A percentile compares a stretch with the other conserved stretches of the same genome.
These are phyloP conservation scores for Corymbia maculata DNA, from an alignment of 345 rosid genomes.

Conservation along the genomic window DNA sequence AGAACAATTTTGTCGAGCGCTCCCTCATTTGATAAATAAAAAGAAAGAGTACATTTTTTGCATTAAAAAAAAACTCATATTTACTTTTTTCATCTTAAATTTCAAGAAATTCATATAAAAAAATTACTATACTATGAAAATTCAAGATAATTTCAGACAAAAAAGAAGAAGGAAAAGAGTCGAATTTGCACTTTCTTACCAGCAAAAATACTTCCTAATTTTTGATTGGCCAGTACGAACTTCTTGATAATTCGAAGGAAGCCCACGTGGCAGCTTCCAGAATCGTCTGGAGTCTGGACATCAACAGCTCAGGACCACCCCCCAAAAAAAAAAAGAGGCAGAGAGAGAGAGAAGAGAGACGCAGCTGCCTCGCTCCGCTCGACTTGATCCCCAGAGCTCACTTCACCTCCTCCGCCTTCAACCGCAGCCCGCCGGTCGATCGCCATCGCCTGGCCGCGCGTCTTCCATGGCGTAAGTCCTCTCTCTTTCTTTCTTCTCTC, in stretches of 20 bases:
- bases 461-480: not conserved
- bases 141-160: not conserved
- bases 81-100: not conserved
- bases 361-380: not conserved
- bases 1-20: not conserved
- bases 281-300: not conserved
- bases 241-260: not conserved
- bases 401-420: not conserved
- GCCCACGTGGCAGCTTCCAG: conserved; percentile 22
- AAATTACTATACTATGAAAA: not conserved
- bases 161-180: not conserved
- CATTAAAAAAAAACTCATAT: not conserved
- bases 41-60: not conserved
- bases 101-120: not conserved
- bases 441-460: not conserved
- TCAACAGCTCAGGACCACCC: not conserved
- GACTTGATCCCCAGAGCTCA: not conserved
- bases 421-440: not conserved
- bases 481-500: not conserved
- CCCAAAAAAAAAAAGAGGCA: no score
- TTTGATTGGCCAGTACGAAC: not conserved
- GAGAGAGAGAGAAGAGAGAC: not conserved
- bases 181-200: not conserved
- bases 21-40: not conserved
- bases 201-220: not conserved